Conservation (phyloP, 495 filamentous ascomycete species). For the Neurospora tetraspora region DNA sequence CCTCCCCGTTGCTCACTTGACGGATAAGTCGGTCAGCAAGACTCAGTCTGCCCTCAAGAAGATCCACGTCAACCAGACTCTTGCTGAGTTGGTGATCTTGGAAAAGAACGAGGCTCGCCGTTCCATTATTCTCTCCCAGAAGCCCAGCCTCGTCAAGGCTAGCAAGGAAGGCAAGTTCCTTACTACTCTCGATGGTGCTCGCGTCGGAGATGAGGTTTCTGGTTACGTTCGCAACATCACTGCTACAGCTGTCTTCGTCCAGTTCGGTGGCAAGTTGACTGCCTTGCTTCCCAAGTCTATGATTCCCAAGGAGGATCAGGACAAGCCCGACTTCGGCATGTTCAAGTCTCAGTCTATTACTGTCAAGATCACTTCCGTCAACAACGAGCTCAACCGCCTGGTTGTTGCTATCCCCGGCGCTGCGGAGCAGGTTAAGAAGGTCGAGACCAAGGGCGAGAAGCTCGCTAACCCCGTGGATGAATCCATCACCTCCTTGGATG, state of each 20-base stretch:
- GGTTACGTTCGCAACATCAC: constrained; percentile 85
- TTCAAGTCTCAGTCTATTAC: constrained; percentile 59
- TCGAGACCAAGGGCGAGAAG: constrained; percentile 12
- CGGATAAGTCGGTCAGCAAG: constrained; percentile 71
- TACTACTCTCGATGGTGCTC: constrained; percentile 54
- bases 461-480: constrained; percentile 59
- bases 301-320: constrained; percentile 53
- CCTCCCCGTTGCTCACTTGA: constrained; percentile 64
- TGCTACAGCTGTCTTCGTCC: constrained; percentile 65
- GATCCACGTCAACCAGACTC: constrained; percentile 67
- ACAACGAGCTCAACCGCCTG: constrained; percentile 36
- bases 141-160: constrained; percentile 71
- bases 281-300: constrained; percentile 70
- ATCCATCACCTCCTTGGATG: constrained; percentile 50
- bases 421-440: constrained; percentile 14
- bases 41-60: constrained; percentile 62
- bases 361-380: constrained; percentile 58
- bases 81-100: constrained; percentile 75
- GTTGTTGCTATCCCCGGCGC: constrained; percentile 27
- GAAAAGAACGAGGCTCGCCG: constrained; percentile 65
- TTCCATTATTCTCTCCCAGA: constrained; percentile 64
- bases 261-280: constrained; percentile 67
- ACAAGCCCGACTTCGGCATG: constrained; percentile 66
- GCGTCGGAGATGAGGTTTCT: constrained; percentile 53
- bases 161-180: constrained; percentile 56